Percentiles rank a stretch among this genome's conserved stretches.
Conservation (phyloP, 1,284 basidiomycete genomes). For the Coniferiporia weirii region DNA sequence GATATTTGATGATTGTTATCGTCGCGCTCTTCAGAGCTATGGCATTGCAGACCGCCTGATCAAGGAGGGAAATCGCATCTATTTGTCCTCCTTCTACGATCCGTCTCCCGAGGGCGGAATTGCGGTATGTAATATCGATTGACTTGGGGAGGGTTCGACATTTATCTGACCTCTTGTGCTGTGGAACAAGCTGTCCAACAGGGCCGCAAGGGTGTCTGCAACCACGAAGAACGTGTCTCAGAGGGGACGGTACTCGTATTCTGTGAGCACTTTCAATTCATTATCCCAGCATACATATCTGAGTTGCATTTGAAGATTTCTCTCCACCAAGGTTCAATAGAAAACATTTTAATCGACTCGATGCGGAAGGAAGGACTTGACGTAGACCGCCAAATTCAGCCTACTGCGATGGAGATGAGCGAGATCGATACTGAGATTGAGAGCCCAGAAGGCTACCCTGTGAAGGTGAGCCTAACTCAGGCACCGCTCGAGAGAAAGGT, state of each 20-base stretch:
- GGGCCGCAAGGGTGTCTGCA: constrained; percentile 53
- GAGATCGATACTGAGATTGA: constrained; percentile 37
- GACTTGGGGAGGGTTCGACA: neutral
- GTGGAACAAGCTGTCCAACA: constrained; percentile 47
- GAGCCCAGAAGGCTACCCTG: constrained; percentile 45
- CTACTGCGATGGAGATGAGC: constrained; percentile 39
- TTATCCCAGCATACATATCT: neutral
- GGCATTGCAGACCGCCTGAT: constrained; percentile 62
- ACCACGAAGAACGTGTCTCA: constrained; percentile 27
- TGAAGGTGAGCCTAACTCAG: constrained; percentile 40
- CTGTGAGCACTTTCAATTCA: neutral
- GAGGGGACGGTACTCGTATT: constrained; percentile 4
- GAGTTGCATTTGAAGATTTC: constrained; percentile 41
- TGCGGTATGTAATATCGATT: constrained; percentile 34
- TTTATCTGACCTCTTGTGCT: neutral
- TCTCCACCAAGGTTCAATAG: constrained; percentile 70
- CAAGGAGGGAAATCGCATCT: constrained; percentile 62
- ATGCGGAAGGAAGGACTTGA: constrained; percentile 46
- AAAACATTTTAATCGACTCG: constrained; percentile 62
- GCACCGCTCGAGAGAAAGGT: neutral
- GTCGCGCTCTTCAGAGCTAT: constrained; percentile 49
- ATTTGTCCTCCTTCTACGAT: constrained; percentile 68
- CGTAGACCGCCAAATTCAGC: constrained; percentile 55
- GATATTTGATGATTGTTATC: constrained; percentile 3
- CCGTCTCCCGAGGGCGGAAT: constrained; percentile 56